phyloP scores from a whole-genome alignment of 2,329 filamentous ascomycete species.

The Piedraia hortae region DNA sequence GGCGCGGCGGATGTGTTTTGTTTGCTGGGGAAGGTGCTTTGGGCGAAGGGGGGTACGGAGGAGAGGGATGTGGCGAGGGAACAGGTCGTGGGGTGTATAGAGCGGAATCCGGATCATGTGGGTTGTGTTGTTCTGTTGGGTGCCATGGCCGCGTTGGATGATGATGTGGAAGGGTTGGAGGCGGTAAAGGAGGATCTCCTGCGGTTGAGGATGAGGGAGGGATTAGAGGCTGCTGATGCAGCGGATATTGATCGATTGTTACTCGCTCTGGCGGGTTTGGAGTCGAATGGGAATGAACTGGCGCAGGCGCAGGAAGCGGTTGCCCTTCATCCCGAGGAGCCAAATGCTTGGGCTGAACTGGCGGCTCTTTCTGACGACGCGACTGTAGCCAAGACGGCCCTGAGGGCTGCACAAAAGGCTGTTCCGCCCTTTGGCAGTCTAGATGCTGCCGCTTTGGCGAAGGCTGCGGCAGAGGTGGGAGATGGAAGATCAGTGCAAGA shows the following conservation, averaged over 20 bases:
- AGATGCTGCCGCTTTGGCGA: slow-evolving; percentile 39
- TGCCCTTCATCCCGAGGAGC: slow-evolving; percentile 52
- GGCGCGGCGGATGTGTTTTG: slow-evolving; percentile 63
- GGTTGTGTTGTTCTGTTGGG: slow-evolving; percentile 58
- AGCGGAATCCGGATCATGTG: slow-evolving; percentile 45
- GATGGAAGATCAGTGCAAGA: slow-evolving; percentile 46
- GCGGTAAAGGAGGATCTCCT: slow-evolving; percentile 59
- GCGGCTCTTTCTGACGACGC: slow-evolving; percentile 29
- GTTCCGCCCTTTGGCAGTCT: slow-evolving; percentile 46
- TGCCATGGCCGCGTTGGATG: slow-evolving; percentile 55
- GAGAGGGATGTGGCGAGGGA: slow-evolving; percentile 52
- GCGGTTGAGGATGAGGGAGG: slow-evolving; percentile 37
- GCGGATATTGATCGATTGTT: slow-evolving; percentile 46
- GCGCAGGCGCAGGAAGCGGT: slow-evolving; percentile 47
- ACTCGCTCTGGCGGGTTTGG: slow-evolving; percentile 38
- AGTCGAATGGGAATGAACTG: slow-evolving; percentile 15
- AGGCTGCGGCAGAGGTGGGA: slow-evolving; percentile 47
- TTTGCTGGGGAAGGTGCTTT: slow-evolving; percentile 68
- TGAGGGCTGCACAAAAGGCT: slow-evolving; percentile 46
- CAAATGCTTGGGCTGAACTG: slow-evolving; percentile 57
- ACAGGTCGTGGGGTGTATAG: slow-evolving; percentile 55
- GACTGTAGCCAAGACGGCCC: slow-evolving; percentile 45
- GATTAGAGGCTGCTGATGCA: slow-evolving; percentile 34
- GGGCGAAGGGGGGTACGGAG: slow-evolving; percentile 56
- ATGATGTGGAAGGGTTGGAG: slow-evolving; percentile 50